Base-by-base conservation (phyloP, 2,329 filamentous ascomycete species). In the Zopfia rhizophila region DNA sequence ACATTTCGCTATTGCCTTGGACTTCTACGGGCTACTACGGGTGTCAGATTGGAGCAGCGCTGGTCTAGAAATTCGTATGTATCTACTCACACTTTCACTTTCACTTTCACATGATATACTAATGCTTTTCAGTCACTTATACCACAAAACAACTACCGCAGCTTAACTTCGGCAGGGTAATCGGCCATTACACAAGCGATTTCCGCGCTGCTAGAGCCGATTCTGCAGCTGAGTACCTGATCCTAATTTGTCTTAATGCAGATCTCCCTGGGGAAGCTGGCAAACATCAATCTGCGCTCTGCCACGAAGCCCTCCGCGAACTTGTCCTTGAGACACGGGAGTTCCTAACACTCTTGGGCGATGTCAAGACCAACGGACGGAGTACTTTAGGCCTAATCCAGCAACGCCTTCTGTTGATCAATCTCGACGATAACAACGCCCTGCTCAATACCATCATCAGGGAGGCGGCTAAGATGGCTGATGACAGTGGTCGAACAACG, bases 281-380 rank as follows among this genome's bases (percentile, higher is more conserved):
- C 45, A 85, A 83, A 50, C 86, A 87, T 30, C 93, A 96, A 67
- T 83, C 86, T 40, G 84, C 83, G 35, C 83, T 97, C 25, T 97
- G 93, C 72, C 91, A 97, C 71, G 91, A 96, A 72, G 93, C 91
- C 5, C 79, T 99, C 45, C 89, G 92, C 24, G 94, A 97, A 72
- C 85, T 97, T 44, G 91, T 97, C 18, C 81, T 99, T n/a, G 94
- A 99, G 75, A 96, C 92, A 14, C 86, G 93, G 56, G 94, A 99
- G 67, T 99, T 97, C 72, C 93, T 92, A 64, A 89, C 91, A 64
- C 79, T 99, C 11, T 85, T 99, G 36, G 94, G 95, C 40, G 95
- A 99, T 68, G 91, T 99, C 60, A 84, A 86, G 48, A 84, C 85
- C 2, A 91, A 97, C 66, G 94, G 94, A 16, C 87, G 85, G 51